phyloP scores from a whole-genome alignment of 2,329 filamentous ascomycete genomes.

The Calonectria crousiana region DNA sequence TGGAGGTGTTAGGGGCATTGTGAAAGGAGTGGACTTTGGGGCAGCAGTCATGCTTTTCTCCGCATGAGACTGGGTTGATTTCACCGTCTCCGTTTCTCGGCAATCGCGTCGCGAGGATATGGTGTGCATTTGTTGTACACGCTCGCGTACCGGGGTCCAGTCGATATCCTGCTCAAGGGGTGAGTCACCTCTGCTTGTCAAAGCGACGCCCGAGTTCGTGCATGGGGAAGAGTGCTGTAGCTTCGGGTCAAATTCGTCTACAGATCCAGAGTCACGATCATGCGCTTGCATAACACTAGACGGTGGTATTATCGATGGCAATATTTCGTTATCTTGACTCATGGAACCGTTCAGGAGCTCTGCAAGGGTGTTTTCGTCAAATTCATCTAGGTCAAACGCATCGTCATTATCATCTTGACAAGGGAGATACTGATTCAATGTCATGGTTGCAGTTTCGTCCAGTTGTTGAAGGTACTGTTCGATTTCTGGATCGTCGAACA shows the following conservation, averaged over 20 bases:
- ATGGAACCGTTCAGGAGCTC: slow-evolving; percentile 26
- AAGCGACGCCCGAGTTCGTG: not conserved
- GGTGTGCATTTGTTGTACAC: slow-evolving; percentile 18
- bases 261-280: slow-evolving; percentile 50
- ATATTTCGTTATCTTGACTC: slow-evolving; percentile 25
- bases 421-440: not conserved
- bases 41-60: not conserved
- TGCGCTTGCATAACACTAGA: slow-evolving; percentile 50
- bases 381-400: slow-evolving; percentile 21
- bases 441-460: slow-evolving; percentile 12
- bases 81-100: slow-evolving; percentile 14
- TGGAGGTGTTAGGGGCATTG: not conserved
- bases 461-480: slow-evolving; percentile 23
- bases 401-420: not conserved
- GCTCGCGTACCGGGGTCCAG: slow-evolving; percentile 51
- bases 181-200: slow-evolving; percentile 15
- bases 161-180: slow-evolving; percentile 54
- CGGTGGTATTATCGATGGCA: slow-evolving; percentile 44
- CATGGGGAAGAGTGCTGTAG: slow-evolving; percentile 51
- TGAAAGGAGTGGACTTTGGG: slow-evolving; percentile 13
- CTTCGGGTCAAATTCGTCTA: slow-evolving; percentile 50
- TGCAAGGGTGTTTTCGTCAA: slow-evolving; percentile 30
- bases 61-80: not conserved
- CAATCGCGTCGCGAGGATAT: not conserved
- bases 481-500: slow-evolving; percentile 34